Conservation (phyloP, 352 stramenopile species). For the Phytopythium oedochilum region DNA sequence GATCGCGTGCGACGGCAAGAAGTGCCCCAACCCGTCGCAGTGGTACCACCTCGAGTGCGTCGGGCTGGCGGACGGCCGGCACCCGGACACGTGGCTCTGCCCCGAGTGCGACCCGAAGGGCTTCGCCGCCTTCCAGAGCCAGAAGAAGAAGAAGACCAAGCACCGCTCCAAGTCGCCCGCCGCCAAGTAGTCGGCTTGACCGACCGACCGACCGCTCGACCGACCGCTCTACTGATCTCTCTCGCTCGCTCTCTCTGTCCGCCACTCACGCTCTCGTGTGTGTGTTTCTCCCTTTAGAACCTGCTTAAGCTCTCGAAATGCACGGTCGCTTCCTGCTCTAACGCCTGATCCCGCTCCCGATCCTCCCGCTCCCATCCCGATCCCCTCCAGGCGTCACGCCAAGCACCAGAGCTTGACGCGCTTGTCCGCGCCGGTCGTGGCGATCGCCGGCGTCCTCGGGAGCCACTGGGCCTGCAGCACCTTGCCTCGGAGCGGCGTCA, state of each 20-base stretch:
- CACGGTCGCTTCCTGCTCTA: constrained; percentile 2
- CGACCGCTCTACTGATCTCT: not conserved
- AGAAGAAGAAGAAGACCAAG: constrained; percentile 88
- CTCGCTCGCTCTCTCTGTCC: not conserved
- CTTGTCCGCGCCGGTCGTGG: constrained; percentile 61
- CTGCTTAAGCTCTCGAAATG: constrained; percentile 1
- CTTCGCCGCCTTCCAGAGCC: constrained; percentile 70
- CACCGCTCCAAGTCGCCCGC: constrained; percentile 70
- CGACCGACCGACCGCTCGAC: too few species aligned
- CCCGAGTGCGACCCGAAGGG: constrained; percentile 82
- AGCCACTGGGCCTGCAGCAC: constrained; percentile 69
- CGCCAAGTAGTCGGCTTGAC: constrained; percentile 63
- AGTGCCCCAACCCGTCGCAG: constrained; percentile 82
- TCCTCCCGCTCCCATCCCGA: not conserved
- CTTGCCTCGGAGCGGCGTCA: constrained; percentile 58
- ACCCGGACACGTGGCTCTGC: constrained; percentile 85
- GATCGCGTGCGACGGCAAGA: constrained; percentile 87
- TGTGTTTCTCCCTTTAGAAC: constrained; percentile 6
- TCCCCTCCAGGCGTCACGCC: too few species aligned
- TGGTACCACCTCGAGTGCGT: constrained; percentile 89
- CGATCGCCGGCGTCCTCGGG: constrained; percentile 40
- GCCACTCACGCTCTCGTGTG: not conserved
- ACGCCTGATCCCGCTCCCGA: not conserved
- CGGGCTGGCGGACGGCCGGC: constrained; percentile 69
- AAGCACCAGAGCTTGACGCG: constrained; percentile 64